phyloP scores from a whole-genome alignment of 257 asterid species.

The Solanum corneliomulleri region DNA sequence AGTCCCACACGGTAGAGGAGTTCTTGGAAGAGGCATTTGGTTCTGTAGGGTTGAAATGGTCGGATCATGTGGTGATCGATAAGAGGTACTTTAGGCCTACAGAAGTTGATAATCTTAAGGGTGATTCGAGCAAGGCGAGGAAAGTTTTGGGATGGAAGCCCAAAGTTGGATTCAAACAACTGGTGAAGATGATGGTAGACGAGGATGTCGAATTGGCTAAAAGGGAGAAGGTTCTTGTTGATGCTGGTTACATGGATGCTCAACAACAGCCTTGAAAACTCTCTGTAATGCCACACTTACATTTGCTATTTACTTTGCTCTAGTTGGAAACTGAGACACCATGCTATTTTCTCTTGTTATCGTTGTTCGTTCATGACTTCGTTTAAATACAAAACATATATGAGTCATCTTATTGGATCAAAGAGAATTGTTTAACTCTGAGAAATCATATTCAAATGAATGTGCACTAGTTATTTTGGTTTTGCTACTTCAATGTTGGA shows the following conservation, averaged over 20 bases:
- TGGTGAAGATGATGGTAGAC: constrained; percentile 97
- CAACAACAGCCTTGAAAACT: constrained; percentile 76
- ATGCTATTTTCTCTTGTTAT: neutral
- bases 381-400: neutral
- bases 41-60: constrained; percentile 73
- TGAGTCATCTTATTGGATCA: neutral
- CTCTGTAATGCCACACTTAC: neutral
- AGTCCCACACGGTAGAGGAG: constrained; percentile 86
- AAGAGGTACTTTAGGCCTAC: constrained; percentile 77
- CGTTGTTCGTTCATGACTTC: neutral
- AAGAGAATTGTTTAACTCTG: neutral
- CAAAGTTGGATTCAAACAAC: constrained; percentile 66
- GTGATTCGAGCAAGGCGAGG: constrained; percentile 79
- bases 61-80: constrained; percentile 80
- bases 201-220: constrained; percentile 87
- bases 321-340: neutral
- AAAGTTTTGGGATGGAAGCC: constrained; percentile 83
- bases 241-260: constrained; percentile 96
- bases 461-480: too few species aligned
- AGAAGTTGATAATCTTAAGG: constrained; percentile 84
- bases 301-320: neutral
- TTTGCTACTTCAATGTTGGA: too few species aligned
- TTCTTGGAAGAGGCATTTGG: constrained; percentile 64
- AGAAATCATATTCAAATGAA: neutral
- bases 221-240: constrained; percentile 95